Evolutionary conservation across 2,329 filamentous ascomycete species (phyloP).

Genomic region (Penicillium sp.): DNA sequence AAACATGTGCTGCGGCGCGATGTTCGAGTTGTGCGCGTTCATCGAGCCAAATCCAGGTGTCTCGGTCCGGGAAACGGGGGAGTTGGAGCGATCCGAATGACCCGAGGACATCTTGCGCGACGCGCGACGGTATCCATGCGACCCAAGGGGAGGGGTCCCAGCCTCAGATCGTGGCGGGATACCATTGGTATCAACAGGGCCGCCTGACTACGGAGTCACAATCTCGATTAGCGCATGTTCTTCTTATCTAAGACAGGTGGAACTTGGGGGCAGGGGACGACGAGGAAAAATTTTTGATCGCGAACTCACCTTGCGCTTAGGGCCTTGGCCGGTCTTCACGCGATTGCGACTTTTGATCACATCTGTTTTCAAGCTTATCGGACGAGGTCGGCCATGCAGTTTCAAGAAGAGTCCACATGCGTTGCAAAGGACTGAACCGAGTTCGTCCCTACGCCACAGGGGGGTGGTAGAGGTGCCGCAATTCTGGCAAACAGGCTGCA

Average conservation of each 20-base stretch:
- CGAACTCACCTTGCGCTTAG: constrained; percentile 73
- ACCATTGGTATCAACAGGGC: constrained; percentile 53
- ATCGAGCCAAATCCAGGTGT: constrained; percentile 63
- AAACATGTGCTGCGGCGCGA: constrained; percentile 75
- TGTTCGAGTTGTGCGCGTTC: constrained; percentile 60
- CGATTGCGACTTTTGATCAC: constrained; percentile 99
- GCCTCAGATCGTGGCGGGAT: constrained; percentile 57
- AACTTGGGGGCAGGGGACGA: not conserved
- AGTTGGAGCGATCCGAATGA: constrained; percentile 70
- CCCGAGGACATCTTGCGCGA: constrained; percentile 72
- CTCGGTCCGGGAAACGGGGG: constrained; percentile 73
- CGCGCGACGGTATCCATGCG: constrained; percentile 59
- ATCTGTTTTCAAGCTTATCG: constrained; percentile 96
- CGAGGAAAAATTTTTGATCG: constrained; percentile 21
- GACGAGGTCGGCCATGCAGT: constrained; percentile 86
- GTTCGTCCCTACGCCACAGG: constrained; percentile 95
- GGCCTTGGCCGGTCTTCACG: constrained; percentile 81
- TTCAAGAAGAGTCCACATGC: constrained; percentile 97
- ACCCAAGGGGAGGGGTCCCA: constrained; percentile 54
- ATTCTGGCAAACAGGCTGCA: constrained; percentile 95
- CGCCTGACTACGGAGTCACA: constrained; percentile 38
- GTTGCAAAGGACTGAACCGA: constrained; percentile 94
- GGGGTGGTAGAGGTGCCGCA: constrained; percentile 94
- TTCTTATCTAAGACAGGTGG: constrained; percentile 20
- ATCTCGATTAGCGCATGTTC: constrained; percentile 24